Percentiles rank a stretch among this genome's conserved stretches.
Evolutionary conservation across 208 protist genomes (phyloP).

Genomic region (Trypanosomatidae sp.): DNA sequence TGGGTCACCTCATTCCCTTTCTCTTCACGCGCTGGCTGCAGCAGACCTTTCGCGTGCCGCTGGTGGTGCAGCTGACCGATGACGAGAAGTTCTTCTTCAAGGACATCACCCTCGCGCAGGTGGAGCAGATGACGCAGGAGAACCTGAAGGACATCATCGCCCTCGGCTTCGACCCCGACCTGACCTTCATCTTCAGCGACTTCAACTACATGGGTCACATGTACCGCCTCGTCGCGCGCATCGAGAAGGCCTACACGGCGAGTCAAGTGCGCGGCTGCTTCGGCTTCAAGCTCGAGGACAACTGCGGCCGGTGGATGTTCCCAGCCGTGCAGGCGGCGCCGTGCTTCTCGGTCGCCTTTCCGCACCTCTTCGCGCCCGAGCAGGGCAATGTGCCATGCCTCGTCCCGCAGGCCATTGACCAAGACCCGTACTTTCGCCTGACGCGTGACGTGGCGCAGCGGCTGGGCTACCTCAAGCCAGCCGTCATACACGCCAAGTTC

Average conservation of each 20-base stretch:
- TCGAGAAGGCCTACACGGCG: constrained; percentile 92
- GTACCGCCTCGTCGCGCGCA: constrained; percentile 94
- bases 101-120: constrained; percentile 90
- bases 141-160: constrained; percentile 99
- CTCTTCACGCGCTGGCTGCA: constrained; percentile 99
- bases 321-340: constrained; percentile 97
- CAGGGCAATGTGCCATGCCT: constrained; percentile 94
- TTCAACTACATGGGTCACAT: constrained; percentile 95
- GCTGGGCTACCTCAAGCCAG: constrained; percentile 94
- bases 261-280: constrained; percentile 94
- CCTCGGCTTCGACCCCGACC: constrained; percentile 96
- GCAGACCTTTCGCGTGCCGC: constrained; percentile 97
- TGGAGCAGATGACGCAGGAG: constrained; percentile 87
- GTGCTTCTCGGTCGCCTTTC: constrained; percentile 95
- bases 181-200: constrained; percentile 99
- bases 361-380: constrained; percentile 90
- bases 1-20: constrained; percentile 99
- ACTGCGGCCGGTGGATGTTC: constrained; percentile 96
- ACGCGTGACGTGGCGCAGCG: constrained; percentile 96
- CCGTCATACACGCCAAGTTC: constrained; percentile 97
- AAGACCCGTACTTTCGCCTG: constrained; percentile 99
- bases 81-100: constrained; percentile 99
- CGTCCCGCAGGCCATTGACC: constrained; percentile 97
- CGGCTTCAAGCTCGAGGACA: constrained; percentile 93
- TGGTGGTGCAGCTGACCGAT: constrained; percentile 99